Evolutionary conservation across 805 yeast genomes (phyloP).

Genomic region (Debaryomyces maramus): DNA sequence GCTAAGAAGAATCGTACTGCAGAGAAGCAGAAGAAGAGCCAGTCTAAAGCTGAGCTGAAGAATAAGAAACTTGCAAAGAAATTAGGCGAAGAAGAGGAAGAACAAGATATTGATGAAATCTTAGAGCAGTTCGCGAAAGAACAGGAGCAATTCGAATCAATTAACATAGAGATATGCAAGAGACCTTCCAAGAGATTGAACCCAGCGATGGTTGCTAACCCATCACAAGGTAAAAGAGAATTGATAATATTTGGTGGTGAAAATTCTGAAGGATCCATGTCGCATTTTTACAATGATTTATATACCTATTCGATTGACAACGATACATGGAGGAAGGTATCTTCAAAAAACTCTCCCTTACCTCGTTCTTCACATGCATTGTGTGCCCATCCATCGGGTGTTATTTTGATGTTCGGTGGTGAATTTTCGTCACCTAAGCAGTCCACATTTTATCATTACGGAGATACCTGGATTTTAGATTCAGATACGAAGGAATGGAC

Average conservation of each 20-base stretch:
- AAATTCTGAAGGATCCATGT: constrained; percentile 46
- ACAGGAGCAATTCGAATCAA: constrained; percentile 75
- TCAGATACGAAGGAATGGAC: constrained; percentile 85
- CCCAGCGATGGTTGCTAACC: constrained; percentile 72
- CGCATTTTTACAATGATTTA: constrained; percentile 81
- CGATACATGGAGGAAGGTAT: constrained; percentile 74
- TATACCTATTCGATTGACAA: constrained; percentile 71
- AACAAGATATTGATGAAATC: constrained; percentile 81
- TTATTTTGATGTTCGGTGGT: constrained; percentile 88
- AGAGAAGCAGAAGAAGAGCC: constrained; percentile 75
- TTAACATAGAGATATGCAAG: constrained; percentile 55
- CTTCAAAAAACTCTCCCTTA: constrained; percentile 85
- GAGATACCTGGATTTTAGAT: constrained; percentile 94
- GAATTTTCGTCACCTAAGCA: constrained; percentile 97
- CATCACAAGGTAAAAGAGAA: constrained; percentile 74
- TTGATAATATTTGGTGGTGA: constrained; percentile 91
- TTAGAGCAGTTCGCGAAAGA: constrained; percentile 74
- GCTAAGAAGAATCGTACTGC: constrained; percentile 89
- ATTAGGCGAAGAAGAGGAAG: constrained; percentile 77
- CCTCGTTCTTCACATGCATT: constrained; percentile 93
- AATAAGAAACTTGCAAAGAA: constrained; percentile 74
- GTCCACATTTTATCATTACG: constrained; percentile 91
- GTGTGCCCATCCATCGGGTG: constrained; percentile 90
- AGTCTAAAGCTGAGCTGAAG: constrained; percentile 70
- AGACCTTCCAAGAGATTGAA: constrained; percentile 73